A percentile compares a stretch with the other conserved stretches of the same genome.
These are phyloP conservation scores for Salix caprea DNA, from an alignment of 345 rosid species.

Conservation along the genomic window DNA sequence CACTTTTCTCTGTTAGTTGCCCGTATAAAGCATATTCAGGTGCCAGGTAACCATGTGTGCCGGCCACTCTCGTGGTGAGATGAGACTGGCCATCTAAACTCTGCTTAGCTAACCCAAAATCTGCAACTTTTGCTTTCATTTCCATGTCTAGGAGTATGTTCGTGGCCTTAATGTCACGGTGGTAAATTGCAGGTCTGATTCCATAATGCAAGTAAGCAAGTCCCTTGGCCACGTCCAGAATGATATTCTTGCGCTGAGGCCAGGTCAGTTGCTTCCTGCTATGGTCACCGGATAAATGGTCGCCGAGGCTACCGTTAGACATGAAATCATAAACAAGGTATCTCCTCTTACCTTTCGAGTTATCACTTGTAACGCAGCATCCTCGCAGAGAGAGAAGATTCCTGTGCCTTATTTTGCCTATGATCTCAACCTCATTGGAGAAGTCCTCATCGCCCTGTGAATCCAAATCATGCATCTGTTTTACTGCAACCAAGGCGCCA, in stretches of 20 bases:
- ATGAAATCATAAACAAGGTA: slow-evolving; percentile 55
- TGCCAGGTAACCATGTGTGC: slow-evolving; percentile 59
- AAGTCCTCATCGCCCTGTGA: slow-evolving; percentile 52
- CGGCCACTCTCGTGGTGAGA: slow-evolving; percentile 57
- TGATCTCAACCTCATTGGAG: slow-evolving; percentile 60
- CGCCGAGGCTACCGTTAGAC: slow-evolving; percentile 51
- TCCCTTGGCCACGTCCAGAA: slow-evolving; percentile 56
- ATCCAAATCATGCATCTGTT: slow-evolving; percentile 43
- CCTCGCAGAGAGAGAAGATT: slow-evolving; percentile 60
- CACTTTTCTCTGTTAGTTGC: slow-evolving; percentile 58
- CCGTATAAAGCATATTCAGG: slow-evolving; percentile 60
- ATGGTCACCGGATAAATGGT: slow-evolving; percentile 24
- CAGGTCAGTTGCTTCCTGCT: slow-evolving; percentile 33
- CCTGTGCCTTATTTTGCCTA: slow-evolving; percentile 59
- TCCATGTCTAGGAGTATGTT: slow-evolving; percentile 51
- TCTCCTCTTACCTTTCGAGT: slow-evolving; percentile 37
- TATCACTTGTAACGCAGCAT: slow-evolving; percentile 54
- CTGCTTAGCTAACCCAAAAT: slow-evolving; percentile 61
- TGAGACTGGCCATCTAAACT: slow-evolving; percentile 53
- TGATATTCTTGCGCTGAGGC: slow-evolving; percentile 53
- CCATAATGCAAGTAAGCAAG: slow-evolving; percentile 59
- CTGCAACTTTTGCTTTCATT: slow-evolving; percentile 46
- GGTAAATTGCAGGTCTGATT: slow-evolving; percentile 54
- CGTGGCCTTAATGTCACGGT: slow-evolving; percentile 57
- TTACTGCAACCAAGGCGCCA: slow-evolving; percentile 49